These are phyloP conservation scores for Xanthoceras sorbifolium DNA, from an alignment of 345 rosid species.

Conservation along the genomic window DNA sequence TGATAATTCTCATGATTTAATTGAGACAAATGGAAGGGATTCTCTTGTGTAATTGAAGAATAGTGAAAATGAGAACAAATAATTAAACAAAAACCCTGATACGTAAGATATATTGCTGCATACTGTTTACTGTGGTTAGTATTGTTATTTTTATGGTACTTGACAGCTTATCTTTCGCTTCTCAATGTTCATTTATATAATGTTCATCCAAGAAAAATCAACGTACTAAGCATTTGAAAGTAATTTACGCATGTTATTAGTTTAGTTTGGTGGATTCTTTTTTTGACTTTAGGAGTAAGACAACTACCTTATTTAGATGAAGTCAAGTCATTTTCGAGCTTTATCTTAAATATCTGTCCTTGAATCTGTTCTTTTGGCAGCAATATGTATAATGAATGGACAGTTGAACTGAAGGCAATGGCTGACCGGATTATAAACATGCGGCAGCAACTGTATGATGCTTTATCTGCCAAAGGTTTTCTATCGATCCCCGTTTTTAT, in stretches of 20 bases:
- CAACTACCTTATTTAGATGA: neutral
- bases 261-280: neutral
- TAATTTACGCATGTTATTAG: neutral
- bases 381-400: constrained; percentile 65
- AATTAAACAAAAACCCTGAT: neutral
- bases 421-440: constrained; percentile 69
- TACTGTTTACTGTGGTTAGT: neutral
- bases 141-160: neutral
- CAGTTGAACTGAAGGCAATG: constrained; percentile 73
- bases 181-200: neutral
- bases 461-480: constrained; percentile 56
- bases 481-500: constrained; percentile 11
- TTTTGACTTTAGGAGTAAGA: neutral
- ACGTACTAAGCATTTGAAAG: neutral
- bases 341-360: constrained; percentile 2
- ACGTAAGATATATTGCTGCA: neutral
- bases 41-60: constrained; percentile 13
- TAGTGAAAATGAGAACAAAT: neutral
- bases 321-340: neutral
- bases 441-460: constrained; percentile 66
- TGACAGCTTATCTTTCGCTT: neutral
- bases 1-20: constrained; percentile 1
- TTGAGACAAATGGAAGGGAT: neutral
- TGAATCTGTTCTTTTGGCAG: constrained; percentile 33
- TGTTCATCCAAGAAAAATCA: neutral